Base-by-base conservation (phyloP, 768 basidiomycete genomes). In the Rhodosporidiobolus sp. region DNA sequence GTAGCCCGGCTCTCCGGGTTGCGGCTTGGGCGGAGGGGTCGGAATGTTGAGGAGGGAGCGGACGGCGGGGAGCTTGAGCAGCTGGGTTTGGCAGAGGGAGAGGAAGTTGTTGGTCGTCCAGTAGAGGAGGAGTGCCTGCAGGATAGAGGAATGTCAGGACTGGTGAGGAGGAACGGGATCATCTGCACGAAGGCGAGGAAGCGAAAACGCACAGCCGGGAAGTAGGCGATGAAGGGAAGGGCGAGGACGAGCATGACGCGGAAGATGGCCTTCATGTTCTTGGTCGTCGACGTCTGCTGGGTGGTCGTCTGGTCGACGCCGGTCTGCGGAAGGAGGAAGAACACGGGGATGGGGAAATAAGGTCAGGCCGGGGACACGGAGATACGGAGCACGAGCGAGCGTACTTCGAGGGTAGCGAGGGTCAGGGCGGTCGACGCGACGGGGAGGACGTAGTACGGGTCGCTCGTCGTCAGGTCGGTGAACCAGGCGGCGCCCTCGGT, bases 391-490 rank as follows among this genome's bases (percentile, higher is more conserved):
- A 19, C 53, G 55, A 1, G 4, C 14, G 11, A 46, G 8, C 89
- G 70, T 75, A 91, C 91, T 78, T 83, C 80, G 50, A 94, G 85
- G 74, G 92, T 90, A 14, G 85, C 46, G 72, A 92, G 89, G 67
- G 91, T 88, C 48, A 84, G 83, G 73, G 83, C 83, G 70, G 85
- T 86, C 71, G 81, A 83, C 26, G 85, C 82, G 38, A 86, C 77
- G 0, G 94, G 93, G 55, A 98, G 83, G 32, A 90, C 80, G 76
- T 86, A 89, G 63, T 86, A 87, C 20, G 93, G 92, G 79, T 92
- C 91, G n/a, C 87, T 79, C 5, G 84, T 80, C 0, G 92, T 92
- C 74, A 98, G 81, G 81, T 97, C 90, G 0, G 88, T 87, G 50
- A 94, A 80, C 82, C 88, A 87, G 56, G 81, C 83, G 43, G 92